Conservation (phyloP, 352 stramenopile genomes). For the Phytophthora pseudosyringae region DNA sequence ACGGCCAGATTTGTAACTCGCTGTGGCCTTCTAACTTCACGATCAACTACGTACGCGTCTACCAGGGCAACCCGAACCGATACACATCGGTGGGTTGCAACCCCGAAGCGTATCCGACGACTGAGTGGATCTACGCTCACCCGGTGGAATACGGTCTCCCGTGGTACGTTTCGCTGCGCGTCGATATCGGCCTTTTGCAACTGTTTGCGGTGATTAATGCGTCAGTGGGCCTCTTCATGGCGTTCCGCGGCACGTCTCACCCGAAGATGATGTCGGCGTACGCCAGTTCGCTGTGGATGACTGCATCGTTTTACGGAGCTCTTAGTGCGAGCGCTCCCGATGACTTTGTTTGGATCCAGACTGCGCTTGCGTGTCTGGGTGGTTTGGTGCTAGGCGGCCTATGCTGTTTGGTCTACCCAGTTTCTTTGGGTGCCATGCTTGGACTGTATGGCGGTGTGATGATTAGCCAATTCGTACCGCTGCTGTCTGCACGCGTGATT, state of each 20-base stretch:
- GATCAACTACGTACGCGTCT: conserved; percentile 96
- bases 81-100: conserved; percentile 95
- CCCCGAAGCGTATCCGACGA: conserved; percentile 90
- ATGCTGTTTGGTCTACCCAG: conserved; percentile 60
- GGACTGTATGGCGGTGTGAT: conserved; percentile 71
- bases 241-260: conserved; percentile 61
- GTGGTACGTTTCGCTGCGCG: conserved; percentile 77
- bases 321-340: conserved; percentile 59
- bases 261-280: conserved; percentile 62
- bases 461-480: conserved; percentile 69
- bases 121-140: conserved; percentile 92
- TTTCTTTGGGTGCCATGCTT: conserved; percentile 68
- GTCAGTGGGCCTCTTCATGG: conserved; percentile 57
- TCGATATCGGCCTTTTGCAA: conserved; percentile 51
- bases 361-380: conserved; percentile 68
- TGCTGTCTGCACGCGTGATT: conserved; percentile 67
- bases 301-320: conserved; percentile 72
- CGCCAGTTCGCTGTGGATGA: conserved; percentile 64
- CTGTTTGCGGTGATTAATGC: conserved; percentile 71
- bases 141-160: conserved; percentile 83
- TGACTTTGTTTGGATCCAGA: conserved; percentile 73
- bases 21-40: conserved; percentile 92
- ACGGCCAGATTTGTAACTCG: conserved; percentile 94
- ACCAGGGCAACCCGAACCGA: conserved; percentile 91
- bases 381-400: conserved; percentile 76